phyloP scores from a whole-genome alignment of 352 stramenopile species.

The Pythium biforme region DNA sequence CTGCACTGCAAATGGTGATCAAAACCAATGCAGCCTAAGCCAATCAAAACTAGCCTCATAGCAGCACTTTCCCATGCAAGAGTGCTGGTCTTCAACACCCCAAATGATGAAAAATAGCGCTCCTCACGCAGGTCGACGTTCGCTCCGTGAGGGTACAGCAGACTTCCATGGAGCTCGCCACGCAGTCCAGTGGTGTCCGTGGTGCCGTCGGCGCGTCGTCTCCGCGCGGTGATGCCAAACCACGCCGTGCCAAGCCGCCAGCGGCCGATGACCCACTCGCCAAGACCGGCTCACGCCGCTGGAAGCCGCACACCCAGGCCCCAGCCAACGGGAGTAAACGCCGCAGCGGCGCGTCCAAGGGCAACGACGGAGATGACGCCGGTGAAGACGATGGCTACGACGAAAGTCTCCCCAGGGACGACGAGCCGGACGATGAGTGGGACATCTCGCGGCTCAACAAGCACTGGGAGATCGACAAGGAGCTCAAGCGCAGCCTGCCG shows the following conservation, averaged over 20 bases:
- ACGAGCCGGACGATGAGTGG: constrained; percentile 31
- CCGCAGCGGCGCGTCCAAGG: neutral
- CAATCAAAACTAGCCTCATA: neutral
- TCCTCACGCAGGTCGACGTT: too few relatives aligned
- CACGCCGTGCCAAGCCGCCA: neutral
- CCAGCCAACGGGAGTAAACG: neutral
- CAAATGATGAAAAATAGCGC: neutral
- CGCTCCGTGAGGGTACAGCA: too few relatives aligned
- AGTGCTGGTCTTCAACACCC: neutral
- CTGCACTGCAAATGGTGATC: too few relatives aligned
- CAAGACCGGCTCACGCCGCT: neutral
- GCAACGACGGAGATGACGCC: neutral
- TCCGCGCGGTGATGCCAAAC: neutral
- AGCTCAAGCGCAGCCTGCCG: constrained; percentile 54
- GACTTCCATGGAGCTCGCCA: neutral
- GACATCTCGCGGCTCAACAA: constrained; percentile 74
- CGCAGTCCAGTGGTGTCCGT: neutral
- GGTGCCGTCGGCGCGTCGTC: neutral
- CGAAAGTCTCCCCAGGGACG: neutral
- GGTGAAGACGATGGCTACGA: neutral
- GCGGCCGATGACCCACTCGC: neutral
- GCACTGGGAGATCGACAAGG: constrained; percentile 69
- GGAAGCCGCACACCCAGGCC: neutral
- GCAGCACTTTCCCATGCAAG: neutral
- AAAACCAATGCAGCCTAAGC: too few relatives aligned